Base-by-base conservation (phyloP, 176 grass and related monocot genomes). In the Ensete ventricosum region DNA sequence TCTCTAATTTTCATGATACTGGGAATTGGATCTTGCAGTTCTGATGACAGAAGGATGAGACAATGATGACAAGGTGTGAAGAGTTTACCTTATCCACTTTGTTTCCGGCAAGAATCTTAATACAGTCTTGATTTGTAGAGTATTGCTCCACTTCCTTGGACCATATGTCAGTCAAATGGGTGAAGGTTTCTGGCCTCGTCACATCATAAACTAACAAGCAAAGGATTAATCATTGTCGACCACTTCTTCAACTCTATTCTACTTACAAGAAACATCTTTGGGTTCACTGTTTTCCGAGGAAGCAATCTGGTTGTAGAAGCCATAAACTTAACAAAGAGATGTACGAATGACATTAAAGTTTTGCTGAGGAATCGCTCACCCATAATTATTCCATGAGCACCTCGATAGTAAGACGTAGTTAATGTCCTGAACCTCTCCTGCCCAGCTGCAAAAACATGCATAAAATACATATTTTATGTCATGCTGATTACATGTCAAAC, bases 71-170 rank as follows among this genome's bases (percentile, higher is more conserved):
- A 50, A 69, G 50, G 14, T 50, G 62, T 7, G 8, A 50, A 69
- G 14, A 50, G 25, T 17, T 29, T 85, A 97, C 90, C 88, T 91
- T 90, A 76, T 97, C 94, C 77, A 93, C 67, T 87, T 97, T 97
- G 77, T 93, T 97, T 76, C 94, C 90, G 63, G 93, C 94, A 80
- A 97, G 85, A 72, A 97, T 90, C 81, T 97, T 97, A 76, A 97
- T 50, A 24, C 85, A 91, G 7, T 91, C 85, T 76, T 83, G 80
- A 79, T 87, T 88, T 81, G 88, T 85, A n/a, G 90, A 93, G 82
- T 97, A 85, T 54, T 87, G 17, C 77, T 91, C 88, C 53, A 93
- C 75, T 84, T 97, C 90, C 78, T 97, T 93, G 64, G 84, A 73
- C 94, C 94, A 97, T 50, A 91, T 75, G 74, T 91, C 86, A 83